Percentiles rank a stretch among this genome's conserved stretches.
phyloP scores from a whole-genome alignment of 2,329 filamentous ascomycete species.

The Apiospora sp. region DNA sequence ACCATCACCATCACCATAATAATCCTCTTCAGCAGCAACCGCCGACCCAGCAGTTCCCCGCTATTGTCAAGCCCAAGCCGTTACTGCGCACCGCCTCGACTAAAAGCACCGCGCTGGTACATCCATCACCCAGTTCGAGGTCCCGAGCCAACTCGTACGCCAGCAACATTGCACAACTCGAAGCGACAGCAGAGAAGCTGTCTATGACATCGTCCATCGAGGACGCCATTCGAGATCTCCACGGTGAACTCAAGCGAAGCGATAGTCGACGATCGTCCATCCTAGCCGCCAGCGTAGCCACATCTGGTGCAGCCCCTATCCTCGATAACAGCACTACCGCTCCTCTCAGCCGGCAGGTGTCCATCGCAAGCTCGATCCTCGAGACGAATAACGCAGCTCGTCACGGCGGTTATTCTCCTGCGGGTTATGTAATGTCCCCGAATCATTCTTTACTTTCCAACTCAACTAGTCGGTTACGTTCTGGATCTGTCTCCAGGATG shows the following conservation, averaged over 20 bases:
- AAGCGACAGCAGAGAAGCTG: conserved; percentile 78
- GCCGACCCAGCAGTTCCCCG: conserved; percentile 31
- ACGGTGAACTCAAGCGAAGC: conserved; percentile 73
- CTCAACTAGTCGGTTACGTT: conserved; percentile 52
- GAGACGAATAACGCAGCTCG: conserved; percentile 73
- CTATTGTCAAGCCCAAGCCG: conserved; percentile 46
- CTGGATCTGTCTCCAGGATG: conserved; percentile 58
- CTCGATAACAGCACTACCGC: conserved; percentile 37
- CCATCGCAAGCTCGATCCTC: conserved; percentile 67
- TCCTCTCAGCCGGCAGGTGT: conserved; percentile 53
- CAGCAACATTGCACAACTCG: conserved; percentile 75
- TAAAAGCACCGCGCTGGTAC: conserved; percentile 56
- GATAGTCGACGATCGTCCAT: conserved; percentile 73
- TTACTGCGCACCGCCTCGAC: conserved; percentile 58
- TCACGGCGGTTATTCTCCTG: conserved; percentile 74
- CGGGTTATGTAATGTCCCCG: conserved; percentile 72
- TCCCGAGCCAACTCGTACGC: conserved; percentile 58
- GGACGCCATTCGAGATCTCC: conserved; percentile 77
- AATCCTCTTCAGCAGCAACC: conserved; percentile 19
- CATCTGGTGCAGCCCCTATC: conserved; percentile 31
- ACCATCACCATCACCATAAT: conserved; percentile 26
- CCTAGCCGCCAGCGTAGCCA: conserved; percentile 56
- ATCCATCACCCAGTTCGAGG: conserved; percentile 61
- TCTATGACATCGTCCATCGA: conserved; percentile 79
- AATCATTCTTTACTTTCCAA: conserved; percentile 66